phyloP scores from a whole-genome alignment of 768 basidiomycete species.

The Termitomyces sp. region DNA sequence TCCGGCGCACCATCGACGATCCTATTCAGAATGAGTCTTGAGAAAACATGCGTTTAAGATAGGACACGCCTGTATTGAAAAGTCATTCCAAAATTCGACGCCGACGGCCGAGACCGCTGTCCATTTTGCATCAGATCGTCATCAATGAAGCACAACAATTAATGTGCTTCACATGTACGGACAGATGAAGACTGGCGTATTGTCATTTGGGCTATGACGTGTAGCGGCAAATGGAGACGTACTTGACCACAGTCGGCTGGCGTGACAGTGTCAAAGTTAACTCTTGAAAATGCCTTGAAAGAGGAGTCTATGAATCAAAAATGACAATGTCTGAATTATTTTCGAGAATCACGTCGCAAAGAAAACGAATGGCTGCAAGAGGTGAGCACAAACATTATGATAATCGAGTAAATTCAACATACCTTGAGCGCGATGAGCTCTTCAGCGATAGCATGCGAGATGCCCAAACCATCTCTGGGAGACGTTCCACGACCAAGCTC shows the following conservation, averaged over 20 bases:
- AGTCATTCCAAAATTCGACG: slow-evolving; percentile 56
- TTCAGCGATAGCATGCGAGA: slow-evolving; percentile 81
- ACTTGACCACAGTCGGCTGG: slow-evolving; percentile 81
- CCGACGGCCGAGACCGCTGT: slow-evolving; percentile 50
- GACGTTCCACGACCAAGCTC: slow-evolving; percentile 93
- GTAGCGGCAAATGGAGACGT: background rate
- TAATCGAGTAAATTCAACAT: slow-evolving; percentile 10
- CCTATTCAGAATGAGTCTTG: slow-evolving; percentile 27
- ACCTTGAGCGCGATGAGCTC: slow-evolving; percentile 71
- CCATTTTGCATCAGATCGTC: background rate
- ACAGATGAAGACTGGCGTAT: slow-evolving; percentile 64
- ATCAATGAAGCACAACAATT: background rate
- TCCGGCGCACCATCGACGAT: slow-evolving; percentile 70
- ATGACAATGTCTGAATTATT: background rate
- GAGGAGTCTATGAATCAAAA: background rate
- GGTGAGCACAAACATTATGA: background rate
- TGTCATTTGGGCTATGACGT: background rate
- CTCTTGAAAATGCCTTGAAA: slow-evolving; percentile 70
- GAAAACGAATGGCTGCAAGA: slow-evolving; percentile 69
- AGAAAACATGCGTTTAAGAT: background rate
- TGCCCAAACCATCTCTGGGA: slow-evolving; percentile 74
- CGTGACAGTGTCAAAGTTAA: slow-evolving; percentile 69
- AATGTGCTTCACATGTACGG: slow-evolving; percentile 53
- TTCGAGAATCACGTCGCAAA: slow-evolving; percentile 70
- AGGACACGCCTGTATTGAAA: slow-evolving; percentile 70